phyloP scores from a whole-genome alignment of 1,139 yeast genomes.

The Maudiozyma humilis region DNA sequence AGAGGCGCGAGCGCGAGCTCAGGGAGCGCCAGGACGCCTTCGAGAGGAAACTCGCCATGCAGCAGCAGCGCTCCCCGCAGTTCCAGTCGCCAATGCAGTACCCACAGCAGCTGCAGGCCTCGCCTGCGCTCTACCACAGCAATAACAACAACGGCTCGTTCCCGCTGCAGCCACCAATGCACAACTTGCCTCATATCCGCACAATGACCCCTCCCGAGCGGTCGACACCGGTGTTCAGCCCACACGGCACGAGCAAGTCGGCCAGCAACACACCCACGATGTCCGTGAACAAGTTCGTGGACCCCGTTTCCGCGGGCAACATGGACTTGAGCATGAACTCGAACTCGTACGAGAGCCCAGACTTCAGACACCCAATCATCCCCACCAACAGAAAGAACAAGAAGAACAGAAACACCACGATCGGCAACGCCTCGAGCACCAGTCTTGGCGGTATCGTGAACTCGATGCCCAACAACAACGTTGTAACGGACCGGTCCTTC shows the following conservation, averaged over 20 bases:
- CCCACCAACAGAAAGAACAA: conserved; percentile 31
- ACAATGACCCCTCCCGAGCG: conserved; percentile 1
- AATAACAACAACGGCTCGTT: background rate
- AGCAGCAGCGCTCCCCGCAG: conserved; percentile 8
- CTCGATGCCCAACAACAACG: conserved; percentile 6
- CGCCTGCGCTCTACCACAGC: conserved; percentile 5
- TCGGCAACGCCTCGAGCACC: conserved; percentile 28
- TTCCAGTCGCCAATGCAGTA: conserved; percentile 5
- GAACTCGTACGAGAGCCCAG: conserved; percentile 8
- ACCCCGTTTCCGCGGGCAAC: conserved; percentile 15
- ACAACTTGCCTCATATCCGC: conserved; percentile 4
- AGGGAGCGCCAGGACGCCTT: conserved; percentile 34
- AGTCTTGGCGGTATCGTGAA: conserved; percentile 14
- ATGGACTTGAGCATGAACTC: conserved; percentile 4
- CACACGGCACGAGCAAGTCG: background rate
- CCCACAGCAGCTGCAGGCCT: conserved; percentile 3
- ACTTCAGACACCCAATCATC: conserved; percentile 16
- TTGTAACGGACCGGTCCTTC: conserved; percentile 6
- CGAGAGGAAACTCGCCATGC: conserved; percentile 23
- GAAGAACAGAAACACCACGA: conserved; percentile 22
- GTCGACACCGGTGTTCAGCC: background rate
- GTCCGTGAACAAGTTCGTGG: conserved; percentile 14
- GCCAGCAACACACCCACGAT: conserved; percentile 7
- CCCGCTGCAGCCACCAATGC: conserved; percentile 5
- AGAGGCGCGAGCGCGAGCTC: conserved; percentile 38